These are phyloP conservation scores for Ceratocystis lukuohia DNA, from an alignment of 2,329 filamentous ascomycete species.

Conservation along the genomic window DNA sequence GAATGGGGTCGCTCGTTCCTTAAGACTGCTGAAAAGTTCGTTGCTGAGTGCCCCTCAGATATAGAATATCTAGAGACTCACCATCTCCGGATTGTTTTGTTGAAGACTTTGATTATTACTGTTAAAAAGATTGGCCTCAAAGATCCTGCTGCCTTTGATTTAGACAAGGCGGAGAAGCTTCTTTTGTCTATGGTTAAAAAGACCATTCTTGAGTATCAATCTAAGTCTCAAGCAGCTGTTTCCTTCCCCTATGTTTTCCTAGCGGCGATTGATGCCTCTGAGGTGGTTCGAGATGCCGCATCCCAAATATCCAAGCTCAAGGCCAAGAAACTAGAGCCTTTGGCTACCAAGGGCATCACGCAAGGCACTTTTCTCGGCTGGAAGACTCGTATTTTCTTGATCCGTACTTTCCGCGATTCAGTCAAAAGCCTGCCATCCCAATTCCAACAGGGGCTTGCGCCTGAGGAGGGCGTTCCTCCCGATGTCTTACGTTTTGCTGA, in stretches of 20 bases:
- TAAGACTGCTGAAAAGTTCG: constrained; percentile 22
- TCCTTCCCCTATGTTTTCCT: constrained; percentile 19
- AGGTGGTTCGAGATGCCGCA: constrained; percentile 8
- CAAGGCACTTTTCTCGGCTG: constrained; percentile 32
- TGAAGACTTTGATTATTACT: constrained; percentile 28
- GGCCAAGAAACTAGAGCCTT: constrained; percentile 28
- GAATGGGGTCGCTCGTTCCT: constrained; percentile 33
- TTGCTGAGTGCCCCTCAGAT: constrained; percentile 20
- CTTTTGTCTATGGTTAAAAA: constrained; percentile 17
- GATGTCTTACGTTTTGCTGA: constrained; percentile 9
- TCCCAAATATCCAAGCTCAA: constrained; percentile 20
- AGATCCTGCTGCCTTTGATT: constrained; percentile 20
- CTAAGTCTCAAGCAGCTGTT: background rate
- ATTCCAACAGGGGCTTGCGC: background rate
- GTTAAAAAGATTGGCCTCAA: constrained; percentile 23
- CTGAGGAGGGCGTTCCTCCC: background rate
- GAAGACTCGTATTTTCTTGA: constrained; percentile 34
- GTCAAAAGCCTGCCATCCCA: constrained; percentile 4
- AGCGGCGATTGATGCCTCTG: constrained; percentile 18
- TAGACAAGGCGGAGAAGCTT: constrained; percentile 21
- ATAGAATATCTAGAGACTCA: constrained; percentile 14
- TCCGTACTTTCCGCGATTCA: constrained; percentile 19
- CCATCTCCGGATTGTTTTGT: constrained; percentile 27
- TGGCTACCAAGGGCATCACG: constrained; percentile 26
- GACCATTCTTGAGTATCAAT: constrained; percentile 17